Base-by-base conservation (phyloP, 2,329 filamentous ascomycete genomes). In the Domatiomyces catenatus region DNA sequence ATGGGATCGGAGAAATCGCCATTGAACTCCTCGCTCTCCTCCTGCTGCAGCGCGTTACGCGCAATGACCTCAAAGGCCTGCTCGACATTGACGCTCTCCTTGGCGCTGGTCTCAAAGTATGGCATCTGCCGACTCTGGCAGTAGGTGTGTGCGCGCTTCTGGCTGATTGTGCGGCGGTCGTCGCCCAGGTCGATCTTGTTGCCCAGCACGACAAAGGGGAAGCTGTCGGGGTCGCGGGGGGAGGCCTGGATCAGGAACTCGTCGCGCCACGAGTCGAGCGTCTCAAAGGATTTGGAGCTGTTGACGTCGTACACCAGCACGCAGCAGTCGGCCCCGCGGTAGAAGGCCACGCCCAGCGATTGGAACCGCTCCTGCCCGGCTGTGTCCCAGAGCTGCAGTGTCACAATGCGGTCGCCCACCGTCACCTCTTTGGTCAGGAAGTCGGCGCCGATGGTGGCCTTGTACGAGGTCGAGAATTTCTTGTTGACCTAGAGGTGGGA, bases 121-220 rank as follows among this genome's bases (percentile, higher is more conserved):
- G 92, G 92, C 58, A 98, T 95, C 53, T 87, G 87, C 71, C 96
- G 95, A 51, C 87, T 93, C 69, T 95, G 88, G 69, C 92, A 98
- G 68, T 95, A 98, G 12, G 90, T 89, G 80, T 90, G 89, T 53
- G 92, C 92, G 56, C 92, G 80, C 77, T 96, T 96, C 63, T 84
- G 89, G 26, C 87, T 94, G 62, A 98, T 93, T 75, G 92, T 87
- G 67, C 92, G 79, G 76, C 95, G 95, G 75, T 84, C 94, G 71
- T 96, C 92, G 67, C 95, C 92, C 45, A 95, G 83, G 72, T 98
- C 92, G 62, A 98, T 94, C 77, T 98, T 98, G 77, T 98, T 98
- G 52, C 92, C 92, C 52, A 98, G 79, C 42, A 98, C 92, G 71
- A 95, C 92, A 66, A 98, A 98, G 47, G 92, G 92, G 68, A 98